Percentiles rank a stretch among this genome's conserved stretches.
Conservation (phyloP, 345 rosid genomes). For the Populus tremula region DNA sequence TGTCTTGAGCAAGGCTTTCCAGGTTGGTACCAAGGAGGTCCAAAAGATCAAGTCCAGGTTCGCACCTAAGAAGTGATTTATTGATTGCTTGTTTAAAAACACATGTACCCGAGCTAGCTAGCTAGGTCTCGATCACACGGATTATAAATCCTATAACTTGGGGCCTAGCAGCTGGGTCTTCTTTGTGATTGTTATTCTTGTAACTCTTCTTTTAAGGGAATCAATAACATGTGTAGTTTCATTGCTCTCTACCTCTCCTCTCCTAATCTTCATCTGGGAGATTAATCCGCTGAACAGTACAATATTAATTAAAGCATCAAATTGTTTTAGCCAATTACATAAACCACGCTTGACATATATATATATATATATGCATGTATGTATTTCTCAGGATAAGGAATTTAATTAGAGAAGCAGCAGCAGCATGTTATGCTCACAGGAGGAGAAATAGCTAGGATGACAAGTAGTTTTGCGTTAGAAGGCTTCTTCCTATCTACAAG, state of each 20-base stretch:
- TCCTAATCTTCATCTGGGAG: no score
- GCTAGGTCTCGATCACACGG: neutral
- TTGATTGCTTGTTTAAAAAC: neutral
- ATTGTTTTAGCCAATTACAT: neutral
- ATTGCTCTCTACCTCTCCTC: neutral
- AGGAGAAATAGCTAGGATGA: no score
- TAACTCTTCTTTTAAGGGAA: neutral
- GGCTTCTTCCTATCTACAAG: neutral
- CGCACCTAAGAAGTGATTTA: slow-evolving; percentile 18
- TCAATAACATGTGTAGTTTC: neutral
- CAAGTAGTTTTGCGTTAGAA: neutral
- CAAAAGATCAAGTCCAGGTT: slow-evolving; percentile 23
- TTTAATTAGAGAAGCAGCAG: neutral
- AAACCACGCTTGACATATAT: neutral
- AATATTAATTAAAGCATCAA: neutral
- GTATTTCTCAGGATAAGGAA: neutral
- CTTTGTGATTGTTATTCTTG: neutral
- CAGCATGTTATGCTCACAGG: neutral
- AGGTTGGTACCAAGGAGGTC: slow-evolving; percentile 20
- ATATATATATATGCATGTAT: rapidly evolving
- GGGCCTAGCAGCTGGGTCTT: neutral
- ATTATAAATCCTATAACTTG: neutral
- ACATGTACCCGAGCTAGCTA: neutral
- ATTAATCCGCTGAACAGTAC: neutral
- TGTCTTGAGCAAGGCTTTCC: slow-evolving; percentile 24